A percentile compares a stretch with the other conserved stretches of the same genome.
phyloP scores from a whole-genome alignment of 2,329 filamentous ascomycete genomes.

The Calonectria multiphialidica region DNA sequence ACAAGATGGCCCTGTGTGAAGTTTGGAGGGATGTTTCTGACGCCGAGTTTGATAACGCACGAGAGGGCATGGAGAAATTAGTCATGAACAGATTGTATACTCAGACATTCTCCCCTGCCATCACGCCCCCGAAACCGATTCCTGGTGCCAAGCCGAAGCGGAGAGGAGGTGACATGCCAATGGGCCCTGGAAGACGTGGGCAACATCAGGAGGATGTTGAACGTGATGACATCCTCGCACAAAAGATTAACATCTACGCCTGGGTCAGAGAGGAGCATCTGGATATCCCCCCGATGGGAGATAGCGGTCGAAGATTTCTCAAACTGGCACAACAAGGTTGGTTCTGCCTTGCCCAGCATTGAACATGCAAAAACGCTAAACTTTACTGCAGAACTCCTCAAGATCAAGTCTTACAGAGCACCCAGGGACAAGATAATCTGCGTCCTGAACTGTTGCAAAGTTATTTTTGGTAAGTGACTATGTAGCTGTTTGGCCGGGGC shows the following conservation, averaged over 20 bases:
- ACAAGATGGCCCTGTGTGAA: slow-evolving; percentile 98
- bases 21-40: slow-evolving; percentile 97
- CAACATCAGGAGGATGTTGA: slow-evolving; percentile 99
- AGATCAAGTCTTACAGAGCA: slow-evolving; percentile 97
- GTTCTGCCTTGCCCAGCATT: slow-evolving; percentile 25
- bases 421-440: slow-evolving; percentile 98
- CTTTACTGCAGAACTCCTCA: slow-evolving; percentile 79
- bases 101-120: slow-evolving; percentile 96
- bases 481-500: neutral
- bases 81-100: slow-evolving; percentile 98
- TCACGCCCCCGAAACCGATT: slow-evolving; percentile 82
- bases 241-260: slow-evolving; percentile 96
- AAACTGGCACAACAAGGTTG: slow-evolving; percentile 87
- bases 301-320: slow-evolving; percentile 90
- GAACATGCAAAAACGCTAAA: slow-evolving; percentile 24
- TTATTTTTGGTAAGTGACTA: slow-evolving; percentile 84
- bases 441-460: slow-evolving; percentile 98
- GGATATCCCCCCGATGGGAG: slow-evolving; percentile 87
- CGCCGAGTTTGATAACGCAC: slow-evolving; percentile 96
- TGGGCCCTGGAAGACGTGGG: slow-evolving; percentile 87
- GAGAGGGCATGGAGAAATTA: slow-evolving; percentile 99
- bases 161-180: slow-evolving; percentile 74
- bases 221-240: slow-evolving; percentile 92
- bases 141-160: slow-evolving; percentile 76
- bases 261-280: slow-evolving; percentile 96